A percentile compares a stretch with the other conserved stretches of the same genome.
These are phyloP conservation scores for Suhomyces wounanorum DNA, from an alignment of 1,139 yeast genomes.

Conservation along the genomic window DNA sequence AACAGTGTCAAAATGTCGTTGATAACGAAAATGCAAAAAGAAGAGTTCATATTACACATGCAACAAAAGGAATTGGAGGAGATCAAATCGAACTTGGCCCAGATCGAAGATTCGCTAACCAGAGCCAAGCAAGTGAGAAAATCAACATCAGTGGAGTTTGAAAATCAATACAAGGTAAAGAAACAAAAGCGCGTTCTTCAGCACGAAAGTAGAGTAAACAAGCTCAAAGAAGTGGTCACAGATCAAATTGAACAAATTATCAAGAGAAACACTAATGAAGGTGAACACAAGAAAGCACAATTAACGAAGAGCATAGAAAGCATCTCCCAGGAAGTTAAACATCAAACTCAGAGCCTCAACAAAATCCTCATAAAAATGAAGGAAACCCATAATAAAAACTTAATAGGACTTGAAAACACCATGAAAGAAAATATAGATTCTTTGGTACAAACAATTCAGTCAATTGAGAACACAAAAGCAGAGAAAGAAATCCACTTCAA, in stretches of 20 bases:
- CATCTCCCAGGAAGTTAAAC: constrained; percentile 17
- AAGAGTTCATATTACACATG: constrained; percentile 18
- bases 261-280: constrained; percentile 27
- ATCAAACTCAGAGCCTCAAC: constrained; percentile 24
- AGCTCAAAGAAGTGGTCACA: constrained; percentile 38
- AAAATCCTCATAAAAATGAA: constrained; percentile 30
- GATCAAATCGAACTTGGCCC: constrained; percentile 13
- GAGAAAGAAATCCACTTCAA: constrained; percentile 9
- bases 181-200: constrained; percentile 14
- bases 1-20: constrained; percentile 17
- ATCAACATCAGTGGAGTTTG: constrained; percentile 30
- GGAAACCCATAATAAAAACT: constrained; percentile 27
- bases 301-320: constrained; percentile 15
- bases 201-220: constrained; percentile 26
- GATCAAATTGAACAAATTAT: constrained; percentile 39
- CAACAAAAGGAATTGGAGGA: constrained; percentile 16
- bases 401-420: constrained; percentile 21
- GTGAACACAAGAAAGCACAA: constrained; percentile 26
- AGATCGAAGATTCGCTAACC: constrained; percentile 19
- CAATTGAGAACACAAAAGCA: constrained; percentile 12
- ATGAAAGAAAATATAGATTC: constrained; percentile 24
- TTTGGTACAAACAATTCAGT: constrained; percentile 18
- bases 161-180: constrained; percentile 21
- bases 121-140: constrained; percentile 18
- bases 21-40: constrained; percentile 19